Conservation (phyloP, 2,329 filamentous ascomycete species). For the Pyrenochaeta sp. region DNA sequence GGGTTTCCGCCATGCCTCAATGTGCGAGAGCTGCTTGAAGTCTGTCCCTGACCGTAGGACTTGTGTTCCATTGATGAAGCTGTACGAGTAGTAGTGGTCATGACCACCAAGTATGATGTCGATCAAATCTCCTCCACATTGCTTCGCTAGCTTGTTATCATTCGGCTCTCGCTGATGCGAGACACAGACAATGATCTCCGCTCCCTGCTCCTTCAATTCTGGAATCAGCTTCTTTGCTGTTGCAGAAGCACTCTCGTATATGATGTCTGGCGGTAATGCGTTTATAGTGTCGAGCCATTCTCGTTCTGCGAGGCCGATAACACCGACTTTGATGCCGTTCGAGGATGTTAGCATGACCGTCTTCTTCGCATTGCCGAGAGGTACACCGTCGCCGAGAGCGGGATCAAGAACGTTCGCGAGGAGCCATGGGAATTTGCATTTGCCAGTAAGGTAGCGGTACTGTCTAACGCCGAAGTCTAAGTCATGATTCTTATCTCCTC, state of each 20-base stretch:
- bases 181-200: conserved; percentile 82
- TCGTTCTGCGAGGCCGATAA: conserved; percentile 85
- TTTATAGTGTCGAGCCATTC: conserved; percentile 94
- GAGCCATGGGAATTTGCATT: conserved; percentile 89
- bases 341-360: conserved; percentile 81
- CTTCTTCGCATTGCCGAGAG: conserved; percentile 78
- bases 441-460: conserved; percentile 74
- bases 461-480: conserved; percentile 89
- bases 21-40: conserved; percentile 90
- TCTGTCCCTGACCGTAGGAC: conserved; percentile 88
- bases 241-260: conserved; percentile 80
- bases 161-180: conserved; percentile 90
- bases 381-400: conserved; percentile 75
- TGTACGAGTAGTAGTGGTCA: conserved; percentile 87
- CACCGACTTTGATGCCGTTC: conserved; percentile 84
- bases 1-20: conserved; percentile 73
- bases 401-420: conserved; percentile 89
- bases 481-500: conserved; percentile 75
- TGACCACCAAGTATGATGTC: conserved; percentile 90
- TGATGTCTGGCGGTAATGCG: conserved; percentile 79
- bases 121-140: conserved; percentile 73
- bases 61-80: conserved; percentile 79
- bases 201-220: conserved; percentile 75
- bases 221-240: conserved; percentile 81
- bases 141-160: conserved; percentile 82